Evolutionary conservation across 768 basidiomycete genomes (phyloP), one percentile per base, ranked within the genome.

Genomic region (Mycena olivaceomarginata): DNA sequence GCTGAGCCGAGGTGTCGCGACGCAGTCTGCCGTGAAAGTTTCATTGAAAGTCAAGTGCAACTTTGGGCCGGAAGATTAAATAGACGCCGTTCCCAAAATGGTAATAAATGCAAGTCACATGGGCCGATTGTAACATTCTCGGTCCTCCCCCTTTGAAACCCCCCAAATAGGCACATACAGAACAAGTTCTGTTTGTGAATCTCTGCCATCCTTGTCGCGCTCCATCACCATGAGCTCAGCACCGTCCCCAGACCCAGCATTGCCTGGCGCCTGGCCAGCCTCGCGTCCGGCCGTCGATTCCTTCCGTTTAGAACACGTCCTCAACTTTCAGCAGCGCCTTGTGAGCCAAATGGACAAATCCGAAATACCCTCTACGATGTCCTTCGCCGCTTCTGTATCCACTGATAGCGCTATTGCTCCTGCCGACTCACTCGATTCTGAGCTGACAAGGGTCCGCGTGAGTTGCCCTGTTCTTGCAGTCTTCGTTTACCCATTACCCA

Each of bases 191-290:
- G n/a, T n/a, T n/a, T n/a, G n/a, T n/a, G n/a, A n/a, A n/a, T n/a
- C n/a, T n/a, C 20, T 53, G 31, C 31, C 31, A 31, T 31, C 31
- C 31, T 31, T 31, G 31, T 31, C 31, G 31, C 31, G 31, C 31
- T n/a, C 16, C 39, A 71, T 67, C 59, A 75, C 78, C 73, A 75
- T 72, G 74, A 64, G 51, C 72, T 85, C 82, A 65, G 85, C 77
- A 78, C 85, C 51, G 7, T 67, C 51, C 20, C 66, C 80, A 71
- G 88, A 76, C 74, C 86, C 83, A 70, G 59, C 73, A 20, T 48
- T 90, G 41, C 90, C 90, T 45, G 90, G 89, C 59, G 89, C 89
- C 4, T 90, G 89, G 89, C 89, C 90, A 2, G 43, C 75, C 72
- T 83, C 80, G 13, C 48, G 73, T 37, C 69, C 69, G 4, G 51